phyloP scores from a whole-genome alignment of 768 basidiomycete genomes.

The Phylloporus sp. region DNA sequence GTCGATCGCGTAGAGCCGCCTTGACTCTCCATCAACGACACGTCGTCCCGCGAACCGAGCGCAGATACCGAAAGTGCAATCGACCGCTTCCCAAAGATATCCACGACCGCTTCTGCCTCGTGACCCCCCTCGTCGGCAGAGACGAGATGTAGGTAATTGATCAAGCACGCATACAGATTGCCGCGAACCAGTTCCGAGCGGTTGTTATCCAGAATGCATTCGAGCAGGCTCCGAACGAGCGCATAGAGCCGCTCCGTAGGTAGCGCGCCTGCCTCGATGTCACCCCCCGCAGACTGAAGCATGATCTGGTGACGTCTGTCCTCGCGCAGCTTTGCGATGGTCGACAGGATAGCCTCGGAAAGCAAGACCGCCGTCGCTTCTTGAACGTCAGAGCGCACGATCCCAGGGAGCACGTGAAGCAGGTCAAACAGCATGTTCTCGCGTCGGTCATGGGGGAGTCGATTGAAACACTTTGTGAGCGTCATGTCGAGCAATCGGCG shows the following conservation, averaged over 20 bases:
- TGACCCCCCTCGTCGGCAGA: slow-evolving; percentile 18
- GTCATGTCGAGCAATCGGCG: slow-evolving; percentile 77
- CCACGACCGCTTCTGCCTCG: slow-evolving; percentile 12
- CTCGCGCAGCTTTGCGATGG: slow-evolving; percentile 85
- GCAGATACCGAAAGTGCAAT: slow-evolving; percentile 33
- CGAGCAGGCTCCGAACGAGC: slow-evolving; percentile 68
- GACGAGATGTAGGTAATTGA: slow-evolving; percentile 82
- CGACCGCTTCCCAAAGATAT: slow-evolving; percentile 23
- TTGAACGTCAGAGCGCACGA: slow-evolving; percentile 60
- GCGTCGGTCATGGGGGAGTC: slow-evolving; percentile 73
- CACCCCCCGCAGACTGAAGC: slow-evolving; percentile 59
- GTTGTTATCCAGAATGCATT: slow-evolving; percentile 70
- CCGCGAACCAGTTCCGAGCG: slow-evolving; percentile 84
- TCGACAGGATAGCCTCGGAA: slow-evolving; percentile 74
- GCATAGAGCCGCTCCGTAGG: slow-evolving; percentile 76
- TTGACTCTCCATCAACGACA: slow-evolving; percentile 36
- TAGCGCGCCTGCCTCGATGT: slow-evolving; percentile 59
- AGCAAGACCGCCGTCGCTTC: slow-evolving; percentile 76
- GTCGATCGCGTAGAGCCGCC: slow-evolving; percentile 23
- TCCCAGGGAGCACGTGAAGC: slow-evolving; percentile 73
- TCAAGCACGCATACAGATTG: slow-evolving; percentile 87
- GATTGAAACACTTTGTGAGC: slow-evolving; percentile 80
- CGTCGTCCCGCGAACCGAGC: slow-evolving; percentile 37
- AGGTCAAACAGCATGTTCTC: slow-evolving; percentile 91
- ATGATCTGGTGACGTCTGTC: slow-evolving; percentile 67